phyloP scores from a whole-genome alignment of 164 flowering plant species.

The Sextonia rubra region DNA sequence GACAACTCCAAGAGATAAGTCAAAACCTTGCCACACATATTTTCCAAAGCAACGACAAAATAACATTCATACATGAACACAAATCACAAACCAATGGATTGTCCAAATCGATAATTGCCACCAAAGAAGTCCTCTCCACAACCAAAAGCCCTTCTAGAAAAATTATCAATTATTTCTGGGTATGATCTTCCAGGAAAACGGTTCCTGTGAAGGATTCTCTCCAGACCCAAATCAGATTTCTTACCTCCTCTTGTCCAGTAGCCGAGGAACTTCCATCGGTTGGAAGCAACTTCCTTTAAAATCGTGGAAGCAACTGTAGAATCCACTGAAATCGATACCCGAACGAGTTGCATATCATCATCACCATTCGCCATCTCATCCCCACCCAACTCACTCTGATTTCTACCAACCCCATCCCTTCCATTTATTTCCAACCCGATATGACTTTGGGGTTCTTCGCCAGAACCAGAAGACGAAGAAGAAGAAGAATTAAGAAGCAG shows the following conservation, averaged over 20 bases:
- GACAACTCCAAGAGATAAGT: too few species aligned
- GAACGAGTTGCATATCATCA: slow-evolving; percentile 26
- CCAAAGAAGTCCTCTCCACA: too few species aligned
- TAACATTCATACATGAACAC: too few species aligned
- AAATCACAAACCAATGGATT: too few species aligned
- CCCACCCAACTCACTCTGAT: background rate
- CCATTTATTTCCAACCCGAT: background rate
- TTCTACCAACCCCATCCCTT: slow-evolving; percentile 13
- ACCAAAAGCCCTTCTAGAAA: too few species aligned
- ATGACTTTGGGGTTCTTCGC: slow-evolving; percentile 10
- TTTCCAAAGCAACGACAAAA: too few species aligned
- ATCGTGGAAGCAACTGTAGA: slow-evolving; percentile 10
- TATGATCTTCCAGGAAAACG: too few species aligned
- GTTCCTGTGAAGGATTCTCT: too few species aligned
- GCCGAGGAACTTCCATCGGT: slow-evolving; percentile 4
- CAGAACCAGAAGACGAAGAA: background rate
- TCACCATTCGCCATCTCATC: background rate
- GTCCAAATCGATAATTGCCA: too few species aligned
- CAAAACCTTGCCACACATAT: too few species aligned
- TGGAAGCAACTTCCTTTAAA: background rate
- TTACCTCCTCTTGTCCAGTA: slow-evolving; percentile 24
- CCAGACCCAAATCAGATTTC: slow-evolving; percentile 25
- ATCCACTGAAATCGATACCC: slow-evolving; percentile 39
- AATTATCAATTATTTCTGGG: too few species aligned
- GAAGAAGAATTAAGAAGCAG: too few species aligned